These are phyloP conservation scores for Hypoxylon intermedium DNA, from an alignment of 495 filamentous ascomycete species.

Conservation along the genomic window DNA sequence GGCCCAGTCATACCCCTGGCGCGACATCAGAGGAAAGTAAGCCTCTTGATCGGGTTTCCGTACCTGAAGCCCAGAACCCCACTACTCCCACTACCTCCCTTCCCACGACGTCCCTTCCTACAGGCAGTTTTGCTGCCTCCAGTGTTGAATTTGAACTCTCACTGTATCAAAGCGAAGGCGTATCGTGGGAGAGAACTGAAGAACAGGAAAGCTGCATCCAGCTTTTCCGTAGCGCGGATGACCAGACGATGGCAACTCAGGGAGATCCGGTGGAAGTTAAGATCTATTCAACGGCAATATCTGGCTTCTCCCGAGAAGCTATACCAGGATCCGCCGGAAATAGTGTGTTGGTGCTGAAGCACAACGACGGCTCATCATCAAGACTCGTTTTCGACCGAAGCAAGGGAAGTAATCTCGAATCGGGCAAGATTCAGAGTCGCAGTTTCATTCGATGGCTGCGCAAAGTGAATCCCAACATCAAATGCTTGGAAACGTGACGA, in stretches of 20 bases:
- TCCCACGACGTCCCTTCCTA: background rate
- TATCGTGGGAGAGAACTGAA: slow-evolving; percentile 24
- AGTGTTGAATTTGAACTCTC: slow-evolving; percentile 20
- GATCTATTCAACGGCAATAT: slow-evolving; percentile 29
- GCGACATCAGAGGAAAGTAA: no score
- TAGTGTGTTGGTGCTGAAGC: slow-evolving; percentile 6
- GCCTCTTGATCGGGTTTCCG: no score
- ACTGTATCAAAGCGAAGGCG: slow-evolving; percentile 12
- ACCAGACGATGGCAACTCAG: slow-evolving; percentile 13
- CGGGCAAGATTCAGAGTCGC: slow-evolving; percentile 44
- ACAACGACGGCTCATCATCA: slow-evolving; percentile 18
- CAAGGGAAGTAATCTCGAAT: slow-evolving; percentile 29
- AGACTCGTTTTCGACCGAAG: slow-evolving; percentile 36
- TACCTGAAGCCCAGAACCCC: no score
- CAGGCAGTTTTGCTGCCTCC: background rate
- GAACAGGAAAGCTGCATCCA: slow-evolving; percentile 14
- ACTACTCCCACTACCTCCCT: background rate
- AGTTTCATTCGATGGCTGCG: slow-evolving; percentile 45
- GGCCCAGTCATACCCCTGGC: no score
- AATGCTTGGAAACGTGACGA: slow-evolving; percentile 15
- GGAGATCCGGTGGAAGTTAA: slow-evolving; percentile 6
- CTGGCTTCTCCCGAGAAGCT: slow-evolving; percentile 14
- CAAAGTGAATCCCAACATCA: slow-evolving; percentile 35
- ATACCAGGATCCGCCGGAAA: slow-evolving; percentile 21
- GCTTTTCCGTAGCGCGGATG: slow-evolving; percentile 24